Base-by-base conservation (phyloP, 108 stramenopile species). In the Fistulifera pelliculosa region DNA sequence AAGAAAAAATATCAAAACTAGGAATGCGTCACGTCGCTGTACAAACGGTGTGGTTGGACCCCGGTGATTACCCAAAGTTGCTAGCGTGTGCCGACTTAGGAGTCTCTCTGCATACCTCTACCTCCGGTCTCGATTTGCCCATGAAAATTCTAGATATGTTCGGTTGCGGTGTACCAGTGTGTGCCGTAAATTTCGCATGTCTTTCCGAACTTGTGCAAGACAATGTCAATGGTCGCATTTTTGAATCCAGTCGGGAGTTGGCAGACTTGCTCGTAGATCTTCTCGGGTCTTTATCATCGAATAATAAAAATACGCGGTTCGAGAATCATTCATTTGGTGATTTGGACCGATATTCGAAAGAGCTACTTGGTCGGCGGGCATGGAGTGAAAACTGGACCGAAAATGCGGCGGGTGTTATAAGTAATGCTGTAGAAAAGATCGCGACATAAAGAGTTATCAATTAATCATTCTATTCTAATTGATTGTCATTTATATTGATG, bases 121-220 rank as follows among this genome's bases (percentile, higher is more conserved):
- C 97, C 11, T 87, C 81, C 35, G 98, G 97, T 1, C 60, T 99
- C 7, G 99, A 99, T 69, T 68, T 98, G 21, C 99, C 99, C 16
- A 99, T 99, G 96, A 99, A 99, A 62, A 93, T 99, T 22, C 64
- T 96, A 43, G 99, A 99, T 74, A 80, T 94, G 77, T 98, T 93
- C 71, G 99, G 99, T 8, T 85, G 93, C 52, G 79, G 77, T 22
- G 77, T 97, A 8, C 99, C 99, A 7, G 99, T 98, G 0, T 90
- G 87, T 55, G 98, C 97, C 0, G 51, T 83, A 11, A 66, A 70
- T 18, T 99, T 94, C 67, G 66, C 76, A 12, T 93, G 92, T 54
- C 59, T 99, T 12, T 51, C 49, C 8, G 99, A 99, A 69, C 76
- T 99, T 27, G 95, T 99, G 10, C 28, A 70, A 56, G 85, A 98